phyloP scores from a whole-genome alignment of 2,329 filamentous ascomycete species.

The Fusarium odoratissimum region DNA sequence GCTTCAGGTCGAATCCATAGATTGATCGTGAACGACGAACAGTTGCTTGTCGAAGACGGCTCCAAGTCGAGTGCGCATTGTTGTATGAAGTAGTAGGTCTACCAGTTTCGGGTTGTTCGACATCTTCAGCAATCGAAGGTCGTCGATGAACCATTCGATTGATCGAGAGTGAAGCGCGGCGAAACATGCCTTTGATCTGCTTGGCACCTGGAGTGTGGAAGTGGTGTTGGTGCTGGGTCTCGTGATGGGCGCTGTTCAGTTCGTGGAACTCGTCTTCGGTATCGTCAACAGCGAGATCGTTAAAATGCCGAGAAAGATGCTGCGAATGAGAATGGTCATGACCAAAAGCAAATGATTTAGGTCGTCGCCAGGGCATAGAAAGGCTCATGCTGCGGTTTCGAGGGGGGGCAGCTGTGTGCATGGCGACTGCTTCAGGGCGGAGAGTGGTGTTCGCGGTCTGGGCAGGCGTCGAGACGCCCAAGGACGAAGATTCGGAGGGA shows the following conservation, averaged over 20 bases:
- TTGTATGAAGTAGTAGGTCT: conserved; percentile 60
- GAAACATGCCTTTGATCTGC: conserved; percentile 62
- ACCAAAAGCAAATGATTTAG: conserved; percentile 56
- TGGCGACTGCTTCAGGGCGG: conserved; percentile 13
- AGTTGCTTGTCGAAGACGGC: conserved; percentile 63
- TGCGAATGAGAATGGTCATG: conserved; percentile 50
- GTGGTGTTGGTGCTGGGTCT: conserved; percentile 45
- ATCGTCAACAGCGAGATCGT: conserved; percentile 51
- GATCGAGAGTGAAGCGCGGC: conserved; percentile 66
- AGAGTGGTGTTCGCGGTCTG: conserved; percentile 4
- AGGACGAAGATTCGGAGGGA: conserved; percentile 30
- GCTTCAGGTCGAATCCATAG: conserved; percentile 54
- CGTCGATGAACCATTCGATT: conserved; percentile 64
- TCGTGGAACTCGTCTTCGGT: conserved; percentile 43
- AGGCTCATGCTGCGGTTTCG: conserved; percentile 62
- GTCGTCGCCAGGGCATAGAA: conserved; percentile 62
- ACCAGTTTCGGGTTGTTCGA: conserved; percentile 24
- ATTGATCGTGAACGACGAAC: conserved; percentile 61
- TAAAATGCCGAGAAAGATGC: conserved; percentile 45
- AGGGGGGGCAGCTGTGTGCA: conserved; percentile 42
- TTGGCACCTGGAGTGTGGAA: conserved; percentile 46
- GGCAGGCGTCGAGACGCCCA: conserved; percentile 16
- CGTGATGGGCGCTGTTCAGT: conserved; percentile 29
- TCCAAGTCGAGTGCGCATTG: conserved; percentile 58
- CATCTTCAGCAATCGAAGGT: conserved; percentile 54